Evolutionary conservation across 2,329 filamentous ascomycete genomes (phyloP), one percentile per base, ranked within the genome.

Genomic region (Fusarium subtropicale): DNA sequence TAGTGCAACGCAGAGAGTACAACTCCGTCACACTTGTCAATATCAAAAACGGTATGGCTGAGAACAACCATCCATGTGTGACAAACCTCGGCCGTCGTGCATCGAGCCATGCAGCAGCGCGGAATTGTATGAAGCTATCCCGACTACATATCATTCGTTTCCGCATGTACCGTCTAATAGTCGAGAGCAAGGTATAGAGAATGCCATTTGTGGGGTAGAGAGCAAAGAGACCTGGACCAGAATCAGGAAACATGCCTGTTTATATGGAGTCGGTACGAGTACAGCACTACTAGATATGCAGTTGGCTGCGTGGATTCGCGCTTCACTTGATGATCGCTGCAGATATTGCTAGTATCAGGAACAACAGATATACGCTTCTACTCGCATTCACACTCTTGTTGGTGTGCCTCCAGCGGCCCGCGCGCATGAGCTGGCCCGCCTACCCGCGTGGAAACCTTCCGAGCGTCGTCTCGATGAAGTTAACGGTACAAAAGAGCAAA

Each of bases 401-500:
- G 72, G 58, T 60, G 56, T 72, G 66, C 61, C 66, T 61, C 57
- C 60, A 42, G 67, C 61, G 58, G 59, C 52, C 52, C 65, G 63
- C 67, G 64, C 69, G 71, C 71, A 72, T 74, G 61, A 60, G 59
- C 38, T 66, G 61, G 66, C 50, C 71, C 48, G 57, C 60, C 50
- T 71, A 60, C 63, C 56, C 47, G 66, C 71, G 68, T 71, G 57
- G 57, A 50, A 59, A 45, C 53, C 31, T 46, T 50, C 60, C 55
- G 45, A 60, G 38, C 28, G 46, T 30, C 57, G 22, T 59, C 54
- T 65, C 50, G 45, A 56, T 36, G 45, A 47, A 42, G 52, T 45
- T 45, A 60, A 42, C 45, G 48, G 51, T 28, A n/a, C 38, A 44
- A 50, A 53, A 63, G 24, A 20, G 38, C 34, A 64, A 55, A 55